phyloP scores from a whole-genome alignment of 164 flowering plant species.

The Annona squamosa region DNA sequence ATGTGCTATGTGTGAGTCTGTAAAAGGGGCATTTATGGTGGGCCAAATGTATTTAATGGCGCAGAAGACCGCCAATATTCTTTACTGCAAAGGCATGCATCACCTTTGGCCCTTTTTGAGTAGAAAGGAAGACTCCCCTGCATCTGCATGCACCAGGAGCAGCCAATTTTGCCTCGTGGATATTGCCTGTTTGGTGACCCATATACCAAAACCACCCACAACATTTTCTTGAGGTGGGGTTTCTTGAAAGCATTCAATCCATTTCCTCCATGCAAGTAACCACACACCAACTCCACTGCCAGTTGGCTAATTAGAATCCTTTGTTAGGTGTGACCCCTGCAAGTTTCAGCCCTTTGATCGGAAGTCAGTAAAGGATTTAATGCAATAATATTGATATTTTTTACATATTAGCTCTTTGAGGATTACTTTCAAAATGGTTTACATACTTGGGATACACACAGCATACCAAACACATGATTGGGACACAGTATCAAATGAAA shows the following conservation, averaged over 20 bases:
- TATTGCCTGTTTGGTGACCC: background rate
- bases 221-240: background rate
- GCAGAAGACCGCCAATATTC: background rate
- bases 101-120: background rate
- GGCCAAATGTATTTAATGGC: background rate
- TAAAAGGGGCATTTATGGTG: background rate
- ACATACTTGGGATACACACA: too few species aligned
- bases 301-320: background rate
- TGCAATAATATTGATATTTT: too few species aligned
- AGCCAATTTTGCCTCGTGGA: background rate
- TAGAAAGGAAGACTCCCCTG: background rate
- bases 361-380: too few species aligned
- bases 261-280: background rate
- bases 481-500: too few species aligned
- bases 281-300: background rate
- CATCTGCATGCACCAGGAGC: background rate
- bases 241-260: background rate
- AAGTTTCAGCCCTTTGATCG: background rate
- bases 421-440: too few species aligned
- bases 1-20: background rate
- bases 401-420: too few species aligned
- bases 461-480: too few species aligned
- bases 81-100: background rate
- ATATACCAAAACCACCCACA: background rate
- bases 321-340: background rate